phyloP scores from a whole-genome alignment of 805 yeast species.

The Metschnikowia matae region DNA sequence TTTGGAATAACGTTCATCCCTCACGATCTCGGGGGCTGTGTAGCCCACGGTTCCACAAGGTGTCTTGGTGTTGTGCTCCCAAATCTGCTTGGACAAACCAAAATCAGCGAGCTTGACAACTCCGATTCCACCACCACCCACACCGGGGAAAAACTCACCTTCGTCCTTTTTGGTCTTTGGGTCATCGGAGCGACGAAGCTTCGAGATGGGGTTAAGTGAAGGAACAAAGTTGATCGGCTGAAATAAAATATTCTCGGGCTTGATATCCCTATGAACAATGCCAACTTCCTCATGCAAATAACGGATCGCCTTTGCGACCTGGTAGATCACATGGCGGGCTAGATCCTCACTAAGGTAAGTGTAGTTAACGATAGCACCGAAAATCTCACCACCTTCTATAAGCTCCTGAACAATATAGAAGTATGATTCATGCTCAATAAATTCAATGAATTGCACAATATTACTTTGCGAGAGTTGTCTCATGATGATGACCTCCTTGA shows the following conservation, averaged over 20 bases:
- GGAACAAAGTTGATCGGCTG: constrained; percentile 52
- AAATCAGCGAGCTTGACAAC: constrained; percentile 63
- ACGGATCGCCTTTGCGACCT: constrained; percentile 65
- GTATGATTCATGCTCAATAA: constrained; percentile 47
- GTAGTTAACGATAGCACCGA: constrained; percentile 71
- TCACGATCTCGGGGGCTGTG: constrained; percentile 63
- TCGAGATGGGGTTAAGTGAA: constrained; percentile 32
- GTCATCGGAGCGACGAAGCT: constrained; percentile 53
- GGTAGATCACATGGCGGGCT: constrained; percentile 67
- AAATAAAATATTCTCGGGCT: constrained; percentile 74
- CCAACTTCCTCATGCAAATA: constrained; percentile 60
- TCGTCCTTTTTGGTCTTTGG: constrained; percentile 54
- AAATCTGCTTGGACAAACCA: constrained; percentile 59
- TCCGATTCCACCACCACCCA: constrained; percentile 66
- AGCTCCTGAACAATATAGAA: constrained; percentile 67
- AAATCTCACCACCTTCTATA: constrained; percentile 75
- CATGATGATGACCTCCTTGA: constrained; percentile 74
- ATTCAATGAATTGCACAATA: constrained; percentile 52
- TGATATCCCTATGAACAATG: constrained; percentile 75
- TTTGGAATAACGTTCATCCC: constrained; percentile 57
- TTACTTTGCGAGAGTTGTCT: constrained; percentile 58
- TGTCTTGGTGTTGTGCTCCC: constrained; percentile 46
- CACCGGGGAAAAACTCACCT: constrained; percentile 47
- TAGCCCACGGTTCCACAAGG: constrained; percentile 78
- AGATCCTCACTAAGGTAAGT: constrained; percentile 74